These are phyloP conservation scores for Aegilops umbellulata DNA, from an alignment of 176 grass and related monocot species.

Conservation along the genomic window DNA sequence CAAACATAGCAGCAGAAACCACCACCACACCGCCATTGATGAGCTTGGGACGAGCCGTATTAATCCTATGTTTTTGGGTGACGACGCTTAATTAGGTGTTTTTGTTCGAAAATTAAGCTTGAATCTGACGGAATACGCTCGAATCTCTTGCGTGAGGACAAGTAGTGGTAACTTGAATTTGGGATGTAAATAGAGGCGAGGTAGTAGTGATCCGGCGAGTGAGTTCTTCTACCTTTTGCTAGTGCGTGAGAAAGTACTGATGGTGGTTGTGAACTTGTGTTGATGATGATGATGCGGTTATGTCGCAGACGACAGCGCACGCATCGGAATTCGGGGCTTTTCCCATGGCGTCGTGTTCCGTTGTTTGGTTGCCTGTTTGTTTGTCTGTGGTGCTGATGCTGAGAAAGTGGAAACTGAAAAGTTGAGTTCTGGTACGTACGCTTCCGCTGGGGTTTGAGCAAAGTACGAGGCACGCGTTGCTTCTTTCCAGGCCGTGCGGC, in stretches of 20 bases:
- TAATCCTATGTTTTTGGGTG: neutral
- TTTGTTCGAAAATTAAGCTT: neutral
- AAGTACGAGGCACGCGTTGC: neutral
- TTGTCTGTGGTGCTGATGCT: neutral
- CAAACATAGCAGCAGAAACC: neutral
- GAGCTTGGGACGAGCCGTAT: neutral
- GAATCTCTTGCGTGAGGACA: neutral
- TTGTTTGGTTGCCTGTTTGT: neutral
- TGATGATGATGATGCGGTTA: neutral
- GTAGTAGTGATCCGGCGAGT: neutral
- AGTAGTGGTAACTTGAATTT: neutral
- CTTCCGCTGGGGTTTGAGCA: neutral
- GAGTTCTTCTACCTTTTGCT: neutral
- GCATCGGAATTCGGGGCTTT: slow-evolving; percentile 7
- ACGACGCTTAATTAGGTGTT: neutral
- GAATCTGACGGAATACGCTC: neutral
- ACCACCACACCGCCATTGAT: slow-evolving; percentile 10
- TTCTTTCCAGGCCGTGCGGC: neutral
- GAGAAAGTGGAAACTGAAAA: neutral
- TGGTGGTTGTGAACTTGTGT: neutral
- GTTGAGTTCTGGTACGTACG: neutral
- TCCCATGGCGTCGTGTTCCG: neutral
- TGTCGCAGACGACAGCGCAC: no score
- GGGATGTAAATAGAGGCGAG: slow-evolving; percentile 38
- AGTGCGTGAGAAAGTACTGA: neutral